phyloP scores from a whole-genome alignment of 1,139 yeast species.

The Pichia terricola region DNA sequence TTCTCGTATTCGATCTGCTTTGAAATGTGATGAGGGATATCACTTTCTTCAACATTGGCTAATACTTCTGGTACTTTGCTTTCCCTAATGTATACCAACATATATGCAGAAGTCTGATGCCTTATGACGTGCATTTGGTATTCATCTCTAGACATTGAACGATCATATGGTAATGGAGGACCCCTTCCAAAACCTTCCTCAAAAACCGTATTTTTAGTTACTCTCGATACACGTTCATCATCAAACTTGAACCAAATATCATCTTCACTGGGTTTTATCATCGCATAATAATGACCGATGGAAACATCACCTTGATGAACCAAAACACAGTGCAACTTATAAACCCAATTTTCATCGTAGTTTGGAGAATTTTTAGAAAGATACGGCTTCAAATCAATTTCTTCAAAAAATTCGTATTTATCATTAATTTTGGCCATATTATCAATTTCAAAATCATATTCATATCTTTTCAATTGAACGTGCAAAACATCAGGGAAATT shows the following conservation, averaged over 20 bases:
- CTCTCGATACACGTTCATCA: slow-evolving; percentile 89
- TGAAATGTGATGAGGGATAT: slow-evolving; percentile 65
- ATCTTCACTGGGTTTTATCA: slow-evolving; percentile 70
- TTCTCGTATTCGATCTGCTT: slow-evolving; percentile 54
- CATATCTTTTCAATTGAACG: slow-evolving; percentile 86
- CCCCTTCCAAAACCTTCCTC: slow-evolving; percentile 90
- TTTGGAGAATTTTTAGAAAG: slow-evolving; percentile 53
- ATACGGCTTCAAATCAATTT: slow-evolving; percentile 71
- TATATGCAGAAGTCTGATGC: slow-evolving; percentile 89
- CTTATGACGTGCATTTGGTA: slow-evolving; percentile 57
- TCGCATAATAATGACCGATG: slow-evolving; percentile 92
- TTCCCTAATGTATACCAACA: slow-evolving; percentile 87
- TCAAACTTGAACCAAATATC: slow-evolving; percentile 87
- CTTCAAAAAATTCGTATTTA: slow-evolving; percentile 80
- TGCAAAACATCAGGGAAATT: slow-evolving; percentile 89
- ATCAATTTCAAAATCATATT: slow-evolving; percentile 86
- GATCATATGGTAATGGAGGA: slow-evolving; percentile 39
- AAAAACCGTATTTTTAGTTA: slow-evolving; percentile 73
- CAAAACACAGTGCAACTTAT: slow-evolving; percentile 82
- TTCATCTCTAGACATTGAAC: slow-evolving; percentile 45
- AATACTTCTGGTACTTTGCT: slow-evolving; percentile 48
- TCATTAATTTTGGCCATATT: slow-evolving; percentile 88
- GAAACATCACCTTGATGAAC: slow-evolving; percentile 95
- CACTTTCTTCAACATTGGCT: slow-evolving; percentile 44
- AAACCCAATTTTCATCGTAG: slow-evolving; percentile 56